Evolutionary conservation across 169 alveolate genomes (phyloP), one percentile per base, ranked within the genome.

Genomic region (Eimeria mitis): DNA sequence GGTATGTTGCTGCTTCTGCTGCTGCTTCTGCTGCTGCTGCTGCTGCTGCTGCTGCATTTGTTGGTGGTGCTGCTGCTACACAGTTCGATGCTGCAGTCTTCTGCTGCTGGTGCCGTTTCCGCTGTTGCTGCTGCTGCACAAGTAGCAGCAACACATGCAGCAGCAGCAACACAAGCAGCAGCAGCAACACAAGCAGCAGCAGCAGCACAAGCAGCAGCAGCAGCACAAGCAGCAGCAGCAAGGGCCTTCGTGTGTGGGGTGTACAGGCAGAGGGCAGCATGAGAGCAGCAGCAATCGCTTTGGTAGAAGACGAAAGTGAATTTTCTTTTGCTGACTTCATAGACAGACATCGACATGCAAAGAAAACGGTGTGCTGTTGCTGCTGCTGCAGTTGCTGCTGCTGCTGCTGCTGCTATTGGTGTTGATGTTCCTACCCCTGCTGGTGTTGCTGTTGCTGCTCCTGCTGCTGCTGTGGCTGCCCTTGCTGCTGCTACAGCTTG

Each of bases 161-260:
- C n/a, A n/a, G n/a, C n/a, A n/a, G n/a, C n/a, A n/a, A n/a, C n/a
- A n/a, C n/a, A n/a, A n/a, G n/a, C 73, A 4, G 28, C 16, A 23
- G 28, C 34, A 63, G 73, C 73, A 28, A 23, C 28, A 7, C 9
- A 63, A 28, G 31, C 40, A 63, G 4, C 28, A 63, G 5, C 28
- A 63, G 34, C 40, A 63, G 6, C 73, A 63, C n/a, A n/a, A n/a
- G 34, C 28, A 23, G 34, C 28, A 63, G 34, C 73, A 23, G 73
- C 73, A 63, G 73, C 73, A 71, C 14, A 47, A 71, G 52, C 44
- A 71, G 83, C 83, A 71, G 83, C 83, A 34, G 83, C 83, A 71
- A 14, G 2, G 37, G 83, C 83, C 23, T 21, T 5, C 23, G 83
- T 31, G 83, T 7, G 31, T 71, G 49, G 16, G 83, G 28, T 28